Conservation (phyloP, 75 land plant species). For the Selaginella moellendorffii region DNA sequence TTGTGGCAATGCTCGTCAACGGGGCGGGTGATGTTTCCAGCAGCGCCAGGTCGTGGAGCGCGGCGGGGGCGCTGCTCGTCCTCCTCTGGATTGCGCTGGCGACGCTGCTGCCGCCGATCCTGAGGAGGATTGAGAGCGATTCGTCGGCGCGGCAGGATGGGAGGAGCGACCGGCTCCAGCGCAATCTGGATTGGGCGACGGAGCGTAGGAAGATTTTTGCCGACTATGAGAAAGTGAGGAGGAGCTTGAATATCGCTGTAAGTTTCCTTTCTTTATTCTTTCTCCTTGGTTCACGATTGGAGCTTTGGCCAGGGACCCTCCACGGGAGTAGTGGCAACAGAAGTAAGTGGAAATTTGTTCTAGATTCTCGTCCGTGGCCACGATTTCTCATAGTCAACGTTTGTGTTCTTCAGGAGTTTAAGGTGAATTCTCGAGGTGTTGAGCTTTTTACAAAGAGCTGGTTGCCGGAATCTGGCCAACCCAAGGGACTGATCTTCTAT, state of each 20-base stretch:
- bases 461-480: slow-evolving; percentile 39
- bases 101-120: background rate
- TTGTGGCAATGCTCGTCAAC: background rate
- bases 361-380: too few relatives aligned
- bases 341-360: too few relatives aligned
- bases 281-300: too few relatives aligned
- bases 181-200: background rate
- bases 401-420: slow-evolving; percentile 60
- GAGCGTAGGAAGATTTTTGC: background rate
- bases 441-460: slow-evolving; percentile 80
- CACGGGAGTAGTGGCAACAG: background rate
- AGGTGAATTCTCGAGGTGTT: slow-evolving; percentile 55
- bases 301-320: background rate
- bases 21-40: too few relatives aligned
- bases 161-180: background rate
- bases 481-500: slow-evolving; percentile 54
- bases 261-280: too few relatives aligned
- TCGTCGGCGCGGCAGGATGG: background rate
- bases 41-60: background rate
- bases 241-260: background rate
- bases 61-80: background rate
- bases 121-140: background rate
- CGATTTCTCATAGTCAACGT: too few relatives aligned
- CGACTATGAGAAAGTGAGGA: background rate
- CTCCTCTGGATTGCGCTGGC: background rate